Percentiles rank a stretch among this genome's conserved stretches.
Conservation (phyloP, 2,329 filamentous ascomycete species). For the Lecanoromycetidae sp. region DNA sequence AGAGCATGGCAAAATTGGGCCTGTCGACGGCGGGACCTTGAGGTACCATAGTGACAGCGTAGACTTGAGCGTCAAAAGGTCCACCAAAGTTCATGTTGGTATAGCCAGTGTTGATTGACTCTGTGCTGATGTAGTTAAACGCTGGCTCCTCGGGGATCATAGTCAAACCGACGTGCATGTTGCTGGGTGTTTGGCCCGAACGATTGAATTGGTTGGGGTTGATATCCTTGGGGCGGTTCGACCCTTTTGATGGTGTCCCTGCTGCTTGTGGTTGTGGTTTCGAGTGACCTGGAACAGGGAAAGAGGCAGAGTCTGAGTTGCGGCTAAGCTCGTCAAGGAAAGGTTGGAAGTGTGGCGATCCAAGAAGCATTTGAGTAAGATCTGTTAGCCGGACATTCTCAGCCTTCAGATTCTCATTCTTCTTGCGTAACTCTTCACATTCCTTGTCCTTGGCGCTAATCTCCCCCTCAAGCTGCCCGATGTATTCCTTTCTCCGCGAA, state of each 20-base stretch:
- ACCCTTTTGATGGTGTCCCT: neutral
- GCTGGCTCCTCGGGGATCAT: slow-evolving; percentile 64
- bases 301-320: slow-evolving; percentile 36
- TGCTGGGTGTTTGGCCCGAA: slow-evolving; percentile 50
- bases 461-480: slow-evolving; percentile 82
- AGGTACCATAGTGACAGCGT: slow-evolving; percentile 59
- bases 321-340: slow-evolving; percentile 61
- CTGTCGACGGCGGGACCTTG: slow-evolving; percentile 47
- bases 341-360: slow-evolving; percentile 69
- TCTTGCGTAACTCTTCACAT: slow-evolving; percentile 62
- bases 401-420: slow-evolving; percentile 71
- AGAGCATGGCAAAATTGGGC: slow-evolving; percentile 34
- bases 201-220: slow-evolving; percentile 45
- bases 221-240: slow-evolving; percentile 49
- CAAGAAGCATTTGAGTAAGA: slow-evolving; percentile 68
- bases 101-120: slow-evolving; percentile 33
- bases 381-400: slow-evolving; percentile 74
- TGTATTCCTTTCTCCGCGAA: slow-evolving; percentile 98
- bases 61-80: slow-evolving; percentile 37
- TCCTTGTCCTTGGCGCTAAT: slow-evolving; percentile 75
- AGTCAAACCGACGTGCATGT: slow-evolving; percentile 56
- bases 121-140: slow-evolving; percentile 62
- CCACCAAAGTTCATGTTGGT: slow-evolving; percentile 34
- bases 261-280: neutral
- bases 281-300: slow-evolving; percentile 22